Percentiles rank a stretch among this genome's conserved stretches.
Evolutionary conservation across 805 yeast genomes (phyloP).

Genomic region (Hanseniaspora singularis): DNA sequence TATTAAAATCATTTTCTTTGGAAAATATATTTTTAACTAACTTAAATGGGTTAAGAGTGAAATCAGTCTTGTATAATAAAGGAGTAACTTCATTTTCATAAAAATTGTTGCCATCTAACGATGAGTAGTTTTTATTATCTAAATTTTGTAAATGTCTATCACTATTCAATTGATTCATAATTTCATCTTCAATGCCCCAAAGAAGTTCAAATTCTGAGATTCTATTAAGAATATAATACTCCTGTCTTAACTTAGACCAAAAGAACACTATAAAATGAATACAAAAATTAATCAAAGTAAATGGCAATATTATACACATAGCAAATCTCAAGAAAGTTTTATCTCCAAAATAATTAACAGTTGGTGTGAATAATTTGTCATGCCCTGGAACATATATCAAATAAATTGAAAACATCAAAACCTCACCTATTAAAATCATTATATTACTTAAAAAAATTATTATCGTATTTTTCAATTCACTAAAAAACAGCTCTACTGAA

Average conservation of each 20-base stretch:
- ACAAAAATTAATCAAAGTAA: conserved; percentile 21
- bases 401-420: conserved; percentile 30
- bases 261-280: conserved; percentile 20
- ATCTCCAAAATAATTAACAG: conserved; percentile 29
- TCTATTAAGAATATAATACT: conserved; percentile 15
- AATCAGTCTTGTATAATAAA: neutral
- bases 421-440: conserved; percentile 26
- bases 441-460: conserved; percentile 20
- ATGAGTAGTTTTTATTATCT: neutral
- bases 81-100: neutral
- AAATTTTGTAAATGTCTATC: conserved; percentile 17
- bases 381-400: conserved; percentile 33
- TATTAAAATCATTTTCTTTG: neutral
- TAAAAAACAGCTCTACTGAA: conserved; percentile 16
- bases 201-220: conserved; percentile 20
- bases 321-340: conserved; percentile 26
- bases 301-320: conserved; percentile 27
- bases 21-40: neutral
- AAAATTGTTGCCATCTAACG: too few relatives aligned
- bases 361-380: conserved; percentile 25
- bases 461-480: conserved; percentile 16
- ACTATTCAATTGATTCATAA: conserved; percentile 13
- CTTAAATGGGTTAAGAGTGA: conserved; percentile 7
- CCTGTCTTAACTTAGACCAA: conserved; percentile 19
- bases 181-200: conserved; percentile 14